Evolutionary conservation across 345 rosid genomes (phyloP).

Genomic region (Anacardium occidentale): DNA sequence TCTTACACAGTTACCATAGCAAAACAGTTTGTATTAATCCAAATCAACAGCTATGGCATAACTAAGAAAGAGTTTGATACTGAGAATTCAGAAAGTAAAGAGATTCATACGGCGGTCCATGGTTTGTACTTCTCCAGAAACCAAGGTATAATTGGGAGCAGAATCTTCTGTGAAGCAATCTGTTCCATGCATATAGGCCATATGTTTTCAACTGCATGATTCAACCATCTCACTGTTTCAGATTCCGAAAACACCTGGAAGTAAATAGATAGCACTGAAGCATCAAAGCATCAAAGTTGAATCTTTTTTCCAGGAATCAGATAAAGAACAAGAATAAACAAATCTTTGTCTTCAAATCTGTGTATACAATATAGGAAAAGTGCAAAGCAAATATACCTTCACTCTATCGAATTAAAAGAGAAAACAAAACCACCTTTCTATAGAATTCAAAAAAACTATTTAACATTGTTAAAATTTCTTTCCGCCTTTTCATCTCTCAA

Average conservation of each 20-base stretch:
- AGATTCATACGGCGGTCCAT: constrained; percentile 78
- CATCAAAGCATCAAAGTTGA: background rate
- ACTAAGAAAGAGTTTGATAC: background rate
- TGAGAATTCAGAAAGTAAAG: constrained; percentile 1
- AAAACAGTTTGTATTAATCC: background rate
- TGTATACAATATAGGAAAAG: background rate
- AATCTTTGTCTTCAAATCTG: background rate
- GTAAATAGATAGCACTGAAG: constrained; percentile 19
- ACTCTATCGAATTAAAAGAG: background rate
- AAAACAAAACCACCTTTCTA: background rate
- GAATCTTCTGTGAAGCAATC: constrained; percentile 81
- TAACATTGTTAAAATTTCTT: background rate
- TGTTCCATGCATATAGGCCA: constrained; percentile 97
- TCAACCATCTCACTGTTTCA: constrained; percentile 89
- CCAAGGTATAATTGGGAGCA: constrained; percentile 95
- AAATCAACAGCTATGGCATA: background rate
- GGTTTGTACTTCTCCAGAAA: constrained; percentile 95
- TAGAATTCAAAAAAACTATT: background rate
- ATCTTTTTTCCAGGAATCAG: background rate
- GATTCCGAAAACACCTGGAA: constrained; percentile 76
- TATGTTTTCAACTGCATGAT: constrained; percentile 75
- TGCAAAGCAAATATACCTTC: background rate
- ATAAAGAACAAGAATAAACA: background rate
- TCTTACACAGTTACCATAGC: background rate
- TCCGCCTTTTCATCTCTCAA: background rate